Percentiles rank a stretch among this genome's conserved stretches.
These are phyloP conservation scores for Phytophthora quininea DNA, from an alignment of 352 stramenopile genomes.

Conservation along the genomic window DNA sequence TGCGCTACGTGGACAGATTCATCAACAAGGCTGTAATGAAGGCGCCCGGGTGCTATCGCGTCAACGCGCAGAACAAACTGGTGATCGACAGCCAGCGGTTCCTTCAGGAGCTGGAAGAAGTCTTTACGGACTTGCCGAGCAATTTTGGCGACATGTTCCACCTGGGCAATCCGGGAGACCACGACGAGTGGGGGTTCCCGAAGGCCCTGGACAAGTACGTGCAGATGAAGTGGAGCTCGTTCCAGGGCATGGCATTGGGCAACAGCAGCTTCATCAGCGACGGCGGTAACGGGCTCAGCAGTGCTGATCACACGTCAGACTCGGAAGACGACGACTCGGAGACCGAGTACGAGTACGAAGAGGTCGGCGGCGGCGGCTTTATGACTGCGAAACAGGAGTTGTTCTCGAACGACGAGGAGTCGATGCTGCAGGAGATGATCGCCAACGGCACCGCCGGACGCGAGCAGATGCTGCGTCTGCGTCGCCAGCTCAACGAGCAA, in stretches of 20 bases:
- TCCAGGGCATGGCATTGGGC: conserved; percentile 41
- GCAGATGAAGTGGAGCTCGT: conserved; percentile 83
- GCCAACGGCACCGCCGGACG: conserved; percentile 68
- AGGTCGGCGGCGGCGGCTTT: conserved; percentile 46
- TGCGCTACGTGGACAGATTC: conserved; percentile 83
- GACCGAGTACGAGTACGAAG: conserved; percentile 65
- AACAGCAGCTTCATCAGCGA: conserved; percentile 21
- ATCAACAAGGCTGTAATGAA: conserved; percentile 77
- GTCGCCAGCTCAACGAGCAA: conserved; percentile 65
- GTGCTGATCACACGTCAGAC: conserved; percentile 38
- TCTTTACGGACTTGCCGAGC: conserved; percentile 62
- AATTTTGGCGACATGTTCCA: conserved; percentile 65
- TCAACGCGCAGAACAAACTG: conserved; percentile 48
- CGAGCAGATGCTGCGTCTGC: conserved; percentile 73
- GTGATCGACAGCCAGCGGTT: conserved; percentile 78
- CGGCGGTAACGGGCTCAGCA: conserved; percentile 16
- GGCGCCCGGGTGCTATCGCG: conserved; percentile 70
- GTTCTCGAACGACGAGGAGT: conserved; percentile 75
- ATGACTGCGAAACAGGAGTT: conserved; percentile 57
- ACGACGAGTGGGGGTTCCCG: conserved; percentile 65
- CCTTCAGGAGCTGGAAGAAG: conserved; percentile 65
- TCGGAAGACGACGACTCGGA: conserved; percentile 60
- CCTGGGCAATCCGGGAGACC: conserved; percentile 17
- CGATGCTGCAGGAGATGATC: conserved; percentile 83
- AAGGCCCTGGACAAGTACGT: conserved; percentile 71